Evolutionary conservation across 495 filamentous ascomycete species (phyloP), one percentile per base, ranked within the genome.

Genomic region (Pyrenopolyporus hunteri): DNA sequence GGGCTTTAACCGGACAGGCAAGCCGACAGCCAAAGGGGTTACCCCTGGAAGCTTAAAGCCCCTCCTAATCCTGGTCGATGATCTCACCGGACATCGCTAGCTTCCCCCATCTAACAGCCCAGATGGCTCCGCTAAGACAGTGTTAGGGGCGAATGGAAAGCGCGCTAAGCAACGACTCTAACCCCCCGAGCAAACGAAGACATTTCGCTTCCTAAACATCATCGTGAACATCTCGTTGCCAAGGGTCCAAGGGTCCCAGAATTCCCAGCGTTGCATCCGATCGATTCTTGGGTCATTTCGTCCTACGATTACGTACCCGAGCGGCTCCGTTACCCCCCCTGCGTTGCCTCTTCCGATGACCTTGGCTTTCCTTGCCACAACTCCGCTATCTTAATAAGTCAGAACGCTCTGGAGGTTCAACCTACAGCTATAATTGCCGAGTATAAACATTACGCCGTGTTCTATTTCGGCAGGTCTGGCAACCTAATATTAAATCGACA

Each of bases 21-120:
- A 57, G 6, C 70, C 73, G 7, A 71, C 69, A 57, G 11, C 71
- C 74, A 13, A 71, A 7, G 65, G 64, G 3, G 45, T 58, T 31
- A 64, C 29, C 45, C 36, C 25, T 57, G 33, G 22, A 61, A 64
- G 46, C 63, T 65, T 22, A 44, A 74, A 71, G 9, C 76, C 77
- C 39, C 76, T 65, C 20, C 67, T 59, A 13, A 73, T 73, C 10
- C 76, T 71, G 6, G 77, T 62, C 22, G 36, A 56, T 48, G 58
- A 62, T 53, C 46, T 67, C 47, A 67, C 68, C 25, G 51, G 45
- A 29, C 57, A 52, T 25, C 65, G 45, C 14, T 42, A 32, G n/a
- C n/a, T n/a, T 57, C 67, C 16, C 68, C 46, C n/a, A 55, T 52
- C 5, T 54, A 13, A 23, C 46, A 56, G 20, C 63, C 62, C 22